Percentiles rank a stretch among this genome's conserved stretches.
These are phyloP conservation scores for Odonthalia washingtoniensis DNA, from an alignment of 31 red algal species.

Conservation along the genomic window DNA sequence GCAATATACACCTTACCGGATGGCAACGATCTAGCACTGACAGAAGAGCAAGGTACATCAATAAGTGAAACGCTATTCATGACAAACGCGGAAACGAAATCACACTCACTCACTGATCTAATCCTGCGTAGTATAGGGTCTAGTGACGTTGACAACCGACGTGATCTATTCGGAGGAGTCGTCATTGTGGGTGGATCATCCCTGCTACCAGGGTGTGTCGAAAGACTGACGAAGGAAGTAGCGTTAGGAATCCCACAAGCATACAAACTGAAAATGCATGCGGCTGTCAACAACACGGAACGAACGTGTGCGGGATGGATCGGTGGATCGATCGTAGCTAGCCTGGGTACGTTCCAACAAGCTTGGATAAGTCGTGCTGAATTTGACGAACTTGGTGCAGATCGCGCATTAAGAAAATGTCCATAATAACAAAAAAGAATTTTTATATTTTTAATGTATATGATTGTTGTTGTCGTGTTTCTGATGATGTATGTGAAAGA, in stretches of 20 bases:
- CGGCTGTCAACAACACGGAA: slow-evolving; percentile 54
- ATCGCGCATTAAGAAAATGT: slow-evolving; percentile 62
- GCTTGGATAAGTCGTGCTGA: slow-evolving; percentile 82
- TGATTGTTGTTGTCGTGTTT: too few relatives aligned
- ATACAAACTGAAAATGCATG: slow-evolving; percentile 73
- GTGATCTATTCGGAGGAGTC: slow-evolving; percentile 76
- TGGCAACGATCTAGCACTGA: slow-evolving; percentile 55
- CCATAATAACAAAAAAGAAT: too few relatives aligned
- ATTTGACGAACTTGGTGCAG: slow-evolving; percentile 81
- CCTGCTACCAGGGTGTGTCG: slow-evolving; percentile 74
- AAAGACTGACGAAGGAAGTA: slow-evolving; percentile 74
- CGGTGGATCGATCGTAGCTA: slow-evolving; percentile 82
- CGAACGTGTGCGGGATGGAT: slow-evolving; percentile 76
- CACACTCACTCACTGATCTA: slow-evolving; percentile 35
- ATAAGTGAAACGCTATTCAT: slow-evolving; percentile 54
- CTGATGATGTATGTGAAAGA: too few relatives aligned
- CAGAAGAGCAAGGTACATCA: slow-evolving; percentile 32
- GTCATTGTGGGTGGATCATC: slow-evolving; percentile 81
- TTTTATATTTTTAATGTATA: too few relatives aligned
- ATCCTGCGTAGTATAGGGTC: slow-evolving; percentile 55
- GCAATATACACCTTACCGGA: slow-evolving; percentile 68
- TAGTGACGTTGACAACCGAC: slow-evolving; percentile 89
- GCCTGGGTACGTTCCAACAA: slow-evolving; percentile 87
- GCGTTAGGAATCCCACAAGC: slow-evolving; percentile 60
- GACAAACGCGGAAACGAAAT: not conserved